Percentiles rank a stretch among this genome's conserved stretches.
phyloP scores from a whole-genome alignment of 2,329 filamentous ascomycete species.

The Atkinsonella texensis region DNA sequence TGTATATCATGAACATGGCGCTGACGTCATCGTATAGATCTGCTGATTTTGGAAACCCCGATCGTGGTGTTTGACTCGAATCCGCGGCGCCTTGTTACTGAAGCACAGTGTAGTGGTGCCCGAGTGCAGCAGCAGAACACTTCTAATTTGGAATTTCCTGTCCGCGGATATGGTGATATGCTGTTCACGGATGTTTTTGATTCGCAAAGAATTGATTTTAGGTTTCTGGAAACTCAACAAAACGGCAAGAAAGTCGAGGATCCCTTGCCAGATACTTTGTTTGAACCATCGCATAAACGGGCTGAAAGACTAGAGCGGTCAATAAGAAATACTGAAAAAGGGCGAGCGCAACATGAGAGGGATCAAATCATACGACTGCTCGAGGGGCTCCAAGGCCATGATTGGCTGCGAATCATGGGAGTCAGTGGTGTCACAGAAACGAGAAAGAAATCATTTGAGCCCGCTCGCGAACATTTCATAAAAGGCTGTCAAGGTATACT shows the following conservation, averaged over 20 bases:
- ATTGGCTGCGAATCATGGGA: conserved; percentile 89
- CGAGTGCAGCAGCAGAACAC: background rate
- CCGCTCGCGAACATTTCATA: conserved; percentile 75
- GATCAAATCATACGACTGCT: conserved; percentile 55
- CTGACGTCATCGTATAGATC: conserved; percentile 38
- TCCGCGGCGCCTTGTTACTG: conserved; percentile 17
- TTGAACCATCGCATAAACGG: conserved; percentile 42
- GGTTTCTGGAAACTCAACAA: conserved; percentile 36
- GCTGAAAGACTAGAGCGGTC: conserved; percentile 49
- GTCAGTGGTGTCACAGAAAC: conserved; percentile 75
- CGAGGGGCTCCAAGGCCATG: conserved; percentile 75
- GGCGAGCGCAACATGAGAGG: conserved; percentile 53
- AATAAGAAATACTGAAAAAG: conserved; percentile 52
- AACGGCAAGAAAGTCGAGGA: conserved; percentile 35
- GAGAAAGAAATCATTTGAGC: conserved; percentile 76
- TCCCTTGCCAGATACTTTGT: conserved; percentile 43
- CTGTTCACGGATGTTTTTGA: conserved; percentile 45
- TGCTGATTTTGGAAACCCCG: conserved; percentile 59
- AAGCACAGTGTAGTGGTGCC: background rate
- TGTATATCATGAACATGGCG: background rate
- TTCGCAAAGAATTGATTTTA: conserved; percentile 43
- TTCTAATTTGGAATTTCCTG: conserved; percentile 14
- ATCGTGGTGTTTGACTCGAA: conserved; percentile 55
- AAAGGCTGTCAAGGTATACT: conserved; percentile 69
- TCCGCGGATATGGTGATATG: conserved; percentile 42